Conservation (phyloP, 768 basidiomycete species). For the Mycena capillaripes region DNA sequence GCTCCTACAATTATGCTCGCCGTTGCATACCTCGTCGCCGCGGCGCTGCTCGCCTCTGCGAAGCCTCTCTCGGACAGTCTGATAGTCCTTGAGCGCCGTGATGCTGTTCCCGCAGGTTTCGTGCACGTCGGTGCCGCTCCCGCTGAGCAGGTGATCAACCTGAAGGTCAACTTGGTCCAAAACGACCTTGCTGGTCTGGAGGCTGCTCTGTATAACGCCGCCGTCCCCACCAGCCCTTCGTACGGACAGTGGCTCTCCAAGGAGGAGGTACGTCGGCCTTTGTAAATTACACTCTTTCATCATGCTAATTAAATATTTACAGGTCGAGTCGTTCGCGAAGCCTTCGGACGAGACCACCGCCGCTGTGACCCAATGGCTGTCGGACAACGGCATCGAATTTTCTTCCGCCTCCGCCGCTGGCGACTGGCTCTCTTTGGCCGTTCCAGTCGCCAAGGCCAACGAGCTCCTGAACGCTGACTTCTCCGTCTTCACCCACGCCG, state of each 20-base stretch:
- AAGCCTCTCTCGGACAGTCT: constrained; percentile 28
- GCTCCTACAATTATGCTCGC: constrained; percentile 27
- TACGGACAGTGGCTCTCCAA: constrained; percentile 51
- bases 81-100: constrained; percentile 41
- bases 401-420: constrained; percentile 39
- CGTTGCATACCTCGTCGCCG: constrained; percentile 27
- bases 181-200: constrained; percentile 48
- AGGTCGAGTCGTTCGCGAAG: constrained; percentile 30
- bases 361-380: constrained; percentile 41
- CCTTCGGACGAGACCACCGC: constrained; percentile 30
- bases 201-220: constrained; percentile 47
- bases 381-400: constrained; percentile 37
- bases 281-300: not conserved
- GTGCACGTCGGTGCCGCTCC: constrained; percentile 37
- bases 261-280: constrained; percentile 42
- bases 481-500: constrained; percentile 32
- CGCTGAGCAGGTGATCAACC: constrained; percentile 38
- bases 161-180: constrained; percentile 51
- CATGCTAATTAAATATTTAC: not conserved
- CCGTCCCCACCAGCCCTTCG: constrained; percentile 43
- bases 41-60: constrained; percentile 32
- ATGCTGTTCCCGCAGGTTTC: constrained; percentile 43
- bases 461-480: constrained; percentile 42
- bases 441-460: constrained; percentile 42
- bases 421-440: constrained; percentile 42